Conservation (phyloP, 805 yeast genomes). For the Kodamaea kakaduensis region DNA sequence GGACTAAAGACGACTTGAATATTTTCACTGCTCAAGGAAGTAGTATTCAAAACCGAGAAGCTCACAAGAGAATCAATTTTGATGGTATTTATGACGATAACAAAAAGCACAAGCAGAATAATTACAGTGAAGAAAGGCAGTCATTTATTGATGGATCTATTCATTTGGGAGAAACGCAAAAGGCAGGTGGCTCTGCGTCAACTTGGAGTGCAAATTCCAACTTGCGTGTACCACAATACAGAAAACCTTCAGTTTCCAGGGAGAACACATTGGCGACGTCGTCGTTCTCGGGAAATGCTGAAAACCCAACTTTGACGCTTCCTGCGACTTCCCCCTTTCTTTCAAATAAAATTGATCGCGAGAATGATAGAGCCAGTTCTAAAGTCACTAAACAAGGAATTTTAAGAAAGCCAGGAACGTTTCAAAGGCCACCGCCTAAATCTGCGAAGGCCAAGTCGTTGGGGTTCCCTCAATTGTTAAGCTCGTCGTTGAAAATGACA, state of each 20-base stretch:
- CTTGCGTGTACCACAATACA: conserved; percentile 26
- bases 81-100: too few relatives aligned
- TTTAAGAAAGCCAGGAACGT: conserved; percentile 32
- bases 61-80: too few relatives aligned
- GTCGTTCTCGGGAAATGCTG: conserved; percentile 6
- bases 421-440: conserved; percentile 26
- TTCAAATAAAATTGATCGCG: conserved; percentile 23
- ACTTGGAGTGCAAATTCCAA: conserved; percentile 12
- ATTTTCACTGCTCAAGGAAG: too few relatives aligned
- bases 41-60: too few relatives aligned
- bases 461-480: conserved; percentile 21
- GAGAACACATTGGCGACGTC: not conserved
- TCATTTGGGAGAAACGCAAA: too few relatives aligned
- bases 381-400: conserved; percentile 10
- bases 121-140: too few relatives aligned
- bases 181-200: conserved; percentile 7
- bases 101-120: too few relatives aligned
- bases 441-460: conserved; percentile 16
- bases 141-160: too few relatives aligned
- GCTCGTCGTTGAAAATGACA: conserved; percentile 1
- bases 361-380: conserved; percentile 4
- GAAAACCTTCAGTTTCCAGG: conserved; percentile 13
- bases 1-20: too few relatives aligned
- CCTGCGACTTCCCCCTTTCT: conserved; percentile 27
- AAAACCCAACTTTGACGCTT: conserved; percentile 17